Evolutionary conservation across 2,329 filamentous ascomycete genomes (phyloP).

Genomic region (Emmonsiellopsis sp.): DNA sequence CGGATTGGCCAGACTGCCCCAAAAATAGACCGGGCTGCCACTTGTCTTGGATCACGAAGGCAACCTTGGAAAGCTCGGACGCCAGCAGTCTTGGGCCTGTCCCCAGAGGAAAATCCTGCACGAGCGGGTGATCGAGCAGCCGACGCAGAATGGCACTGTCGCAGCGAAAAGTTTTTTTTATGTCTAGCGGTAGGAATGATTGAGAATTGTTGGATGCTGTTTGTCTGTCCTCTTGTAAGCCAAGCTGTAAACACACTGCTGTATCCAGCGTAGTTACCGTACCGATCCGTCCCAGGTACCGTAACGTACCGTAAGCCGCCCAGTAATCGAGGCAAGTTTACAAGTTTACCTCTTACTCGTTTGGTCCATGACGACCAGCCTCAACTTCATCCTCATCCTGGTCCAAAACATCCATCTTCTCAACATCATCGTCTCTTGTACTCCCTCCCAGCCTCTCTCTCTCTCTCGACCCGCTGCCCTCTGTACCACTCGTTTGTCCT

Average conservation of each 20-base stretch:
- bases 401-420: not conserved
- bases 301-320: too few relatives aligned
- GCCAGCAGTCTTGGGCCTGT: not conserved
- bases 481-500: not conserved
- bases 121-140: not conserved
- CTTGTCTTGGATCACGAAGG: constrained; percentile 2
- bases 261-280: too few relatives aligned
- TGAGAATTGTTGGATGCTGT: too few relatives aligned
- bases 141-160: not conserved
- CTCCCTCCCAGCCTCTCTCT: not conserved
- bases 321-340: too few relatives aligned
- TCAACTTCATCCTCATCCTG: not conserved
- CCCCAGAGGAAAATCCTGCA: not conserved
- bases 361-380: too few relatives aligned
- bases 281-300: too few relatives aligned
- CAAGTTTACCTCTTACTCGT: too few relatives aligned
- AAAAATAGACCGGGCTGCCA: constrained; percentile 2
- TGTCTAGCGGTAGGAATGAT: too few relatives aligned
- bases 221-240: too few relatives aligned
- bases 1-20: not conserved
- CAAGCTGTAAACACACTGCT: too few relatives aligned
- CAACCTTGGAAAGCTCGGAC: not conserved
- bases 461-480: not conserved
- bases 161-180: not conserved
- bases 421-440: not conserved